These are phyloP conservation scores for Tolypocladium album DNA, from an alignment of 2,329 filamentous ascomycete genomes.

Conservation along the genomic window DNA sequence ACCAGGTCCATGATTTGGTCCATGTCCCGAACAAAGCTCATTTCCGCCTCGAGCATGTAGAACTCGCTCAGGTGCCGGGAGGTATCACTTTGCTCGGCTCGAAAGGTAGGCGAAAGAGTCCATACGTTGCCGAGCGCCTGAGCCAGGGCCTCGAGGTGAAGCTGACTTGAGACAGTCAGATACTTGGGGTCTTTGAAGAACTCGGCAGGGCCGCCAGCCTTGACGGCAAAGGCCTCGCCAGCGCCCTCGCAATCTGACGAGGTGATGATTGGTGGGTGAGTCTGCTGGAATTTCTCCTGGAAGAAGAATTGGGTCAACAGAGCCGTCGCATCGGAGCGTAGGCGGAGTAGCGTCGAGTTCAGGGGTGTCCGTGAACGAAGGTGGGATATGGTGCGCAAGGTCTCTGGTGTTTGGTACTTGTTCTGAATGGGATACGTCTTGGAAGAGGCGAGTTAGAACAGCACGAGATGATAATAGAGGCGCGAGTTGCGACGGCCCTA, in stretches of 20 bases:
- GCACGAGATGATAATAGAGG: not conserved
- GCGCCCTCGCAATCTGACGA: constrained; percentile 96
- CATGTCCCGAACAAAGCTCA: constrained; percentile 65
- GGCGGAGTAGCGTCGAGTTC: constrained; percentile 68
- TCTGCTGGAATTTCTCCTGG: constrained; percentile 61
- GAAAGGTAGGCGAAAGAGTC: constrained; percentile 87
- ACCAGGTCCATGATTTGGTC: constrained; percentile 66
- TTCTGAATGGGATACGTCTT: constrained; percentile 91
- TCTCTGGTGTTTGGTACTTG: constrained; percentile 88
- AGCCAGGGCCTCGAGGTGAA: constrained; percentile 86
- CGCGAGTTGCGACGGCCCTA: constrained; percentile 31
- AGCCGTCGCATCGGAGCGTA: constrained; percentile 71
- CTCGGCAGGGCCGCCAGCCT: constrained; percentile 26
- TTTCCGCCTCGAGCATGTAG: constrained; percentile 94
- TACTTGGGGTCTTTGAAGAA: constrained; percentile 91
- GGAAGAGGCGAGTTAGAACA: constrained; percentile 8
- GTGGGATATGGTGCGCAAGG: constrained; percentile 79
- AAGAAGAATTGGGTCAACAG: constrained; percentile 68
- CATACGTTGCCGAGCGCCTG: constrained; percentile 86
- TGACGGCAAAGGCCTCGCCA: constrained; percentile 79
- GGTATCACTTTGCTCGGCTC: constrained; percentile 88
- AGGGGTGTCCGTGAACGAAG: constrained; percentile 71
- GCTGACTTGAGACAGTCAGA: constrained; percentile 86
- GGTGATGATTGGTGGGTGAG: constrained; percentile 87
- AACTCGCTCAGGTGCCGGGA: constrained; percentile 92